These are phyloP conservation scores for Boletus sp. DNA, from an alignment of 768 basidiomycete genomes.

Conservation along the genomic window DNA sequence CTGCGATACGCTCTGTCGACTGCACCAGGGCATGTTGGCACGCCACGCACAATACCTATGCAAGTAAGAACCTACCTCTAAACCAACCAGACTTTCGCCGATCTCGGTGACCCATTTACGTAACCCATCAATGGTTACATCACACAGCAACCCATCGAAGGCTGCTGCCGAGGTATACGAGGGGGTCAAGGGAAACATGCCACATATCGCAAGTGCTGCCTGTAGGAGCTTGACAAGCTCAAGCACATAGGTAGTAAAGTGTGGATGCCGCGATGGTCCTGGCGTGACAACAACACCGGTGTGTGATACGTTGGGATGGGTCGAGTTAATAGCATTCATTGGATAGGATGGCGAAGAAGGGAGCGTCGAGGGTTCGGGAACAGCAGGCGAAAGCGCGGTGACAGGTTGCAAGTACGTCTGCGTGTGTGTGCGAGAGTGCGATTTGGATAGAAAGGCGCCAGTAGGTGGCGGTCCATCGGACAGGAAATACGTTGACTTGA, in stretches of 20 bases:
- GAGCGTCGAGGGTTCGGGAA: slow-evolving; percentile 23
- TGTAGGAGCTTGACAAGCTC: slow-evolving; percentile 77
- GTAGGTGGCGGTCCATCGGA: slow-evolving; percentile 34
- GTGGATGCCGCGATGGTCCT: slow-evolving; percentile 26
- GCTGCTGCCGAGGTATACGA: slow-evolving; percentile 7
- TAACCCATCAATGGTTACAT: slow-evolving; percentile 70
- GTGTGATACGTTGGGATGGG: slow-evolving; percentile 18
- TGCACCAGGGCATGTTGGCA: slow-evolving; percentile 24
- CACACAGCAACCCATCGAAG: slow-evolving; percentile 73
- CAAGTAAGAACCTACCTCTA: slow-evolving; percentile 46
- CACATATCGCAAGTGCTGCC: slow-evolving; percentile 66
- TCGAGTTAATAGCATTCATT: slow-evolving; percentile 8
- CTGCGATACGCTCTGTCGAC: slow-evolving; percentile 70
- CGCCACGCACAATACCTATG: not conserved
- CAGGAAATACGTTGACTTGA: slow-evolving; percentile 67
- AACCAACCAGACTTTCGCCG: slow-evolving; percentile 55
- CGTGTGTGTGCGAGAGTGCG: slow-evolving; percentile 29
- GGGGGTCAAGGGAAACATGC: slow-evolving; percentile 46
- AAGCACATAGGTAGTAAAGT: slow-evolving; percentile 66
- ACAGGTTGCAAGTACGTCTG: slow-evolving; percentile 29
- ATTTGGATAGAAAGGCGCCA: slow-evolving; percentile 25
- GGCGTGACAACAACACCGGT: not conserved
- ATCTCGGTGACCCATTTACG: slow-evolving; percentile 64
- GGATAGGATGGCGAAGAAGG: slow-evolving; percentile 23
- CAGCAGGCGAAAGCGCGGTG: slow-evolving; percentile 20